Percentiles rank a stretch among this genome's conserved stretches.
phyloP scores from a whole-genome alignment of 306 rosid species.

The Cercis canadensis region DNA sequence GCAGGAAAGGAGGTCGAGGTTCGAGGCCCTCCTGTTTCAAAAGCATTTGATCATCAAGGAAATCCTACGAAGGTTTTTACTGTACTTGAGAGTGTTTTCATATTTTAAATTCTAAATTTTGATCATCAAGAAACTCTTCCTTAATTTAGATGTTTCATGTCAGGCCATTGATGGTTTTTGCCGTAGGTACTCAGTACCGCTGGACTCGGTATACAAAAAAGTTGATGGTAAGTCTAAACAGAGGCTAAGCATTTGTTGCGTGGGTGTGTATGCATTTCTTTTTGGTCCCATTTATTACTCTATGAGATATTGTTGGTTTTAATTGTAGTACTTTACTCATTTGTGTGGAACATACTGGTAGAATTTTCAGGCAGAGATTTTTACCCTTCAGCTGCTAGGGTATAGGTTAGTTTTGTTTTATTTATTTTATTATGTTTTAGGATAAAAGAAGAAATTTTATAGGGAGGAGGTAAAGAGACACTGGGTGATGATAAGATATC shows the following conservation, averaged over 20 bases:
- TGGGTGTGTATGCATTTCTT: constrained; percentile 21
- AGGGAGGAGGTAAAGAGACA: too few relatives aligned
- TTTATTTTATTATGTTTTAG: too few relatives aligned
- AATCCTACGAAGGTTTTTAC: constrained; percentile 82
- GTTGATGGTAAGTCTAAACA: constrained; percentile 74
- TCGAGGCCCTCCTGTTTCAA: constrained; percentile 95
- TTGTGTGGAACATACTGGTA: too few relatives aligned
- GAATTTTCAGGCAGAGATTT: too few relatives aligned
- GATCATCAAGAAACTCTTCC: constrained; percentile 19
- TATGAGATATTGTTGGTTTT: too few relatives aligned
- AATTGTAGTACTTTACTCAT: too few relatives aligned
- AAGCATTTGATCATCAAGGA: constrained; percentile 85
- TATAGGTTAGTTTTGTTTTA: too few relatives aligned
- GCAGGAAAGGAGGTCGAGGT: constrained; percentile 78
- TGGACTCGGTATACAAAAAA: constrained; percentile 64
- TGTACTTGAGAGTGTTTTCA: constrained; percentile 4
- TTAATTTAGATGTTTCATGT: constrained; percentile 46
- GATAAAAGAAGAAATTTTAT: too few relatives aligned
- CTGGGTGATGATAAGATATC: too few relatives aligned
- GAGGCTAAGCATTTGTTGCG: constrained; percentile 21
- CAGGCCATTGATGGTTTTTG: constrained; percentile 93
- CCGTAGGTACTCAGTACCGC: constrained; percentile 80
- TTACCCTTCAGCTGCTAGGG: too few relatives aligned
- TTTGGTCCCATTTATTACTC: constrained; percentile 17
- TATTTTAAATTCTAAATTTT: constrained; percentile 8